phyloP scores from a whole-genome alignment of 164 flowering plant genomes.

The Aristolochia fimbriata region DNA sequence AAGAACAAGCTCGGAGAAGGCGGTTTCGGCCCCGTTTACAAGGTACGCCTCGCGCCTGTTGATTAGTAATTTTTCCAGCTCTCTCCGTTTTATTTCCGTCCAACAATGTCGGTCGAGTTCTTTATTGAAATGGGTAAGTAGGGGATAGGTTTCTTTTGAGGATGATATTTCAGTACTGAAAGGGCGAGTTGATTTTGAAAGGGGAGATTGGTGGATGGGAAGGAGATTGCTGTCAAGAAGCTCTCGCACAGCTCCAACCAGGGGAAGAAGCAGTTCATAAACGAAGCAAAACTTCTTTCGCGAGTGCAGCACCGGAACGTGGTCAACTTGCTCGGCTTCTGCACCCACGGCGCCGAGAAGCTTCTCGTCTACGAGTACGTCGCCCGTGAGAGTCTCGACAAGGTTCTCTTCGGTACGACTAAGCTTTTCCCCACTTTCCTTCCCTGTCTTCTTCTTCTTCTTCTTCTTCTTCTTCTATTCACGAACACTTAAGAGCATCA shows the following conservation, averaged over 20 bases:
- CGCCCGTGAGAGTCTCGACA: conserved; percentile 77
- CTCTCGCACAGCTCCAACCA: conserved; percentile 61
- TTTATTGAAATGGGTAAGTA: too few species aligned
- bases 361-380: conserved; percentile 88
- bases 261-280: conserved; percentile 72
- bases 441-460: not conserved
- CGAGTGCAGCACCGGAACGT: conserved; percentile 93
- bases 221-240: conserved; percentile 89
- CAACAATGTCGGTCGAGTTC: not conserved
- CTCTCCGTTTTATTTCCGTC: not conserved
- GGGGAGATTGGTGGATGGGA: conserved; percentile 83
- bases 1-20: conserved; percentile 76
- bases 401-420: conserved; percentile 73
- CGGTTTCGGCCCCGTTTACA: conserved; percentile 72
- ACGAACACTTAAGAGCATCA: not conserved
- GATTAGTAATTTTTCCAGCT: not conserved
- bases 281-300: conserved; percentile 70
- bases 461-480: not conserved
- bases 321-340: conserved; percentile 74
- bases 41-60: too few species aligned
- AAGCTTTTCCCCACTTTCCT: not conserved
- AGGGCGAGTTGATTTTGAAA: conserved; percentile 11
- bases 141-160: too few species aligned
- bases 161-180: too few species aligned
- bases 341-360: conserved; percentile 58